Conservation (phyloP, 257 asterid species). For the Nicotiana paniculata region DNA sequence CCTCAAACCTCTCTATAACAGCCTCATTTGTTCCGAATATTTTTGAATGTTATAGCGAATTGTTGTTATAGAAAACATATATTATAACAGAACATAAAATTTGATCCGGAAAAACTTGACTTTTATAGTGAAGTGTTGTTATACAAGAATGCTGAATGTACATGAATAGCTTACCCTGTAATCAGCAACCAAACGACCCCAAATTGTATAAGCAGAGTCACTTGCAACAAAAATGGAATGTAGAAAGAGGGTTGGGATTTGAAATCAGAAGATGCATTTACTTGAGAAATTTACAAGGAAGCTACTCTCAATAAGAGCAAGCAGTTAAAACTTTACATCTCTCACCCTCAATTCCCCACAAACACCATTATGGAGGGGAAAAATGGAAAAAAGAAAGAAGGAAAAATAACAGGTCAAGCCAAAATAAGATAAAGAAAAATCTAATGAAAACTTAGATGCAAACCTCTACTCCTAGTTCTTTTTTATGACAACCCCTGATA, state of each 20-base stretch:
- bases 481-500: conserved; percentile 24
- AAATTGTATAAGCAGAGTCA: not conserved
- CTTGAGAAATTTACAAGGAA: conserved; percentile 53
- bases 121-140: too few relatives aligned
- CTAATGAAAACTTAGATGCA: conserved; percentile 21
- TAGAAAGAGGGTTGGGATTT: not conserved
- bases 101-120: too few relatives aligned
- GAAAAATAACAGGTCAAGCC: conserved; percentile 27
- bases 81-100: too few relatives aligned
- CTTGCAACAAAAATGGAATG: not conserved
- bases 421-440: conserved; percentile 6
- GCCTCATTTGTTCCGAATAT: too few relatives aligned
- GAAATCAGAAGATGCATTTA: conserved; percentile 29
- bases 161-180: too few relatives aligned
- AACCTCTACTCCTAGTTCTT: conserved; percentile 23
- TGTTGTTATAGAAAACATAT: too few relatives aligned
- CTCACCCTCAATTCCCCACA: conserved; percentile 40
- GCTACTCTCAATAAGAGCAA: conserved; percentile 41
- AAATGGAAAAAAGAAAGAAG: conserved; percentile 20
- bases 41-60: too few relatives aligned
- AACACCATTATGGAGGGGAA: conserved; percentile 3
- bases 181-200: too few relatives aligned
- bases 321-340: conserved; percentile 45
- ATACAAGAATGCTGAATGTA: too few relatives aligned
- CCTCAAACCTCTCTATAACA: too few relatives aligned